Conservation (phyloP, 78 protist species). For the Dictyostelium firmibasis region DNA sequence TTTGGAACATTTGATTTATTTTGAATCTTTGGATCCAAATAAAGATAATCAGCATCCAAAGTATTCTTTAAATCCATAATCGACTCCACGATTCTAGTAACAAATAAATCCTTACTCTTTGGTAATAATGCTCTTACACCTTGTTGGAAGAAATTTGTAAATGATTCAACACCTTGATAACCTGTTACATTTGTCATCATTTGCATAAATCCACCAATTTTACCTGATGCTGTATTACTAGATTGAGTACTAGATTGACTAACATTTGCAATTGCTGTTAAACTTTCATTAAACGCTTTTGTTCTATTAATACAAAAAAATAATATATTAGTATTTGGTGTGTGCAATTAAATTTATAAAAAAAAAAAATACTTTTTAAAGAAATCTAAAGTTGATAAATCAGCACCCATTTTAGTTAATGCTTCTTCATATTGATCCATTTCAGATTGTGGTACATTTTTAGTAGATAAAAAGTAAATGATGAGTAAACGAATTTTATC, state of each 20-base stretch:
- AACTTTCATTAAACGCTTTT: slow-evolving; percentile 60
- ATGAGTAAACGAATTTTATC: slow-evolving; percentile 89
- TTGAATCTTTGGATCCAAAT: slow-evolving; percentile 88
- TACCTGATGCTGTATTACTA: neutral
- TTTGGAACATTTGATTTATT: slow-evolving; percentile 55
- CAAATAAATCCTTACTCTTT: slow-evolving; percentile 72
- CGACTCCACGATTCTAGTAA: slow-evolving; percentile 81
- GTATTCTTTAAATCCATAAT: slow-evolving; percentile 85
- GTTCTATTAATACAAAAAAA: neutral
- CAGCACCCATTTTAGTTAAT: slow-evolving; percentile 50
- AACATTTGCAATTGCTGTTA: slow-evolving; percentile 31
- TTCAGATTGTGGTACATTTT: slow-evolving; percentile 13
- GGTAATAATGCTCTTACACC: slow-evolving; percentile 78
- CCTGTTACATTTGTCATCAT: slow-evolving; percentile 64
- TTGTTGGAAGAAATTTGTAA: slow-evolving; percentile 63
- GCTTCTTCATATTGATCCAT: slow-evolving; percentile 41
- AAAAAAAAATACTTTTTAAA: slow-evolving; percentile 44
- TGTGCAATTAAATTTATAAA: too few species aligned
- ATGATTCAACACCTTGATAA: slow-evolving; percentile 36
- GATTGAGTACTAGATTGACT: neutral
- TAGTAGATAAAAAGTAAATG: slow-evolving; percentile 71
- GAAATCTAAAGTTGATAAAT: slow-evolving; percentile 47
- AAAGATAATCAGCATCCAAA: slow-evolving; percentile 71
- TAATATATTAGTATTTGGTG: neutral
- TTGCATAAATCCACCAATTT: slow-evolving; percentile 31